Conservation (phyloP, 2,329 filamentous ascomycete species). For the Aspergillus sergii region DNA sequence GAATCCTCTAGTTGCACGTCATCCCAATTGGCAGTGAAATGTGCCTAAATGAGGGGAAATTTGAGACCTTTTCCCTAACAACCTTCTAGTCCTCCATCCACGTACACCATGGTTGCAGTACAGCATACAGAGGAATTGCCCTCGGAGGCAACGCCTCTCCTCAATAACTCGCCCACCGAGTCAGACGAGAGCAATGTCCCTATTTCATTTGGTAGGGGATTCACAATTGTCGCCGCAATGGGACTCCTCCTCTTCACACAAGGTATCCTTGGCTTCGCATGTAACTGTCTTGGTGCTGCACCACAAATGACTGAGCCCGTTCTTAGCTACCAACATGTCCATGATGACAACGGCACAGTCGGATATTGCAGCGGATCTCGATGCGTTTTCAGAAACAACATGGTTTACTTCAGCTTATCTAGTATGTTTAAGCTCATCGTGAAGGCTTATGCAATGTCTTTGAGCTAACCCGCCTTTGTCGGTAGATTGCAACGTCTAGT, state of each 20-base stretch:
- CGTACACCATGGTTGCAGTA: conserved; percentile 10
- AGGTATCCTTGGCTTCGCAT: conserved; percentile 7
- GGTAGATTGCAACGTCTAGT: conserved; percentile 59
- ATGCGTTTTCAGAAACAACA: conserved; percentile 71
- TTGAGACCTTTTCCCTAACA: background rate
- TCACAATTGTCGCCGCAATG: conserved; percentile 16
- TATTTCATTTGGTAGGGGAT: conserved; percentile 15
- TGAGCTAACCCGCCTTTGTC: conserved; percentile 8
- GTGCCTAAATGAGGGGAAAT: background rate
- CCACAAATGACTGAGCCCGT: background rate
- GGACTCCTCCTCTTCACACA: conserved; percentile 23
- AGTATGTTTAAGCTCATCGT: conserved; percentile 30
- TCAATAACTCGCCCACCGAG: conserved; percentile 7
- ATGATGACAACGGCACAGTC: conserved; percentile 82
- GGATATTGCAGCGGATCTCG: conserved; percentile 71
- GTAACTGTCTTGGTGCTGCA: background rate
- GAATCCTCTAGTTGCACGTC: background rate
- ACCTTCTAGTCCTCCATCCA: background rate
- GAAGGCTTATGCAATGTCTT: background rate
- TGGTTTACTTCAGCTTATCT: conserved; percentile 84
- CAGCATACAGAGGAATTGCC: conserved; percentile 9
- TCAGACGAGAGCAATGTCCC: background rate
- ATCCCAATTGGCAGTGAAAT: background rate
- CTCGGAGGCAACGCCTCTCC: conserved; percentile 21
- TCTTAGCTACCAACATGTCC: conserved; percentile 68